Evolutionary conservation across 1,139 yeast species (phyloP).

Genomic region (Magnusiomyces clavatus): DNA sequence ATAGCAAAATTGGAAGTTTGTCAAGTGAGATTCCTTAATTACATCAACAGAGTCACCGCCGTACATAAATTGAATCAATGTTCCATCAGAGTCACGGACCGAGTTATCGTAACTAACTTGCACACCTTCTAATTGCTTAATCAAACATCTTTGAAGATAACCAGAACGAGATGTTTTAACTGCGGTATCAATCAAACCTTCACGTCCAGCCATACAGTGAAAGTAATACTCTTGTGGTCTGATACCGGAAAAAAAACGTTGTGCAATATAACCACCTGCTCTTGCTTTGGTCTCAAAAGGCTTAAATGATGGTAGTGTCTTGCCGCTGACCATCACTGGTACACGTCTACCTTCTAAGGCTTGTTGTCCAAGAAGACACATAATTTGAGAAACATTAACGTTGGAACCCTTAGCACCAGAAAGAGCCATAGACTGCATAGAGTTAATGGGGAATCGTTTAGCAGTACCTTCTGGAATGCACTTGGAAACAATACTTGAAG

Average conservation of each 20-base stretch:
- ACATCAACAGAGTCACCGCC: conserved; percentile 98
- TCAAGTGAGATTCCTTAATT: conserved; percentile 89
- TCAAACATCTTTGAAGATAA: conserved; percentile 95
- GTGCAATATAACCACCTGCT: conserved; percentile 97
- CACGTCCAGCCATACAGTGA: conserved; percentile 99
- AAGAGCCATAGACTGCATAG: conserved; percentile 98
- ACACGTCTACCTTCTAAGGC: conserved; percentile 99
- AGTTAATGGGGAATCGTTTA: conserved; percentile 90
- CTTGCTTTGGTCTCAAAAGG: conserved; percentile 95
- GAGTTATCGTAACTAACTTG: conserved; percentile 91
- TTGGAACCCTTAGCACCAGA: conserved; percentile 99
- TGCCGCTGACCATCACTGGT: conserved; percentile 98
- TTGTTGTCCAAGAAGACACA: conserved; percentile 98
- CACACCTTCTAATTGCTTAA: conserved; percentile 96
- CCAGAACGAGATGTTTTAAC: conserved; percentile 98
- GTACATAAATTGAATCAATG: conserved; percentile 87
- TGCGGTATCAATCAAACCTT: conserved; percentile 98
- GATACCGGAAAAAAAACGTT: conserved; percentile 96
- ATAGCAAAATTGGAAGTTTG: conserved; percentile 85
- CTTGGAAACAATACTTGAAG: conserved; percentile 85
- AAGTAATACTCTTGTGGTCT: conserved; percentile 99
- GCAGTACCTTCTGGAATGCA: conserved; percentile 96
- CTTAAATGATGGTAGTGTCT: conserved; percentile 91
- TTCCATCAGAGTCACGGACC: conserved; percentile 93
- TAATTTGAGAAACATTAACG: conserved; percentile 96